phyloP scores from a whole-genome alignment of 768 basidiomycete species.

The Pisolithus marmoratus region DNA sequence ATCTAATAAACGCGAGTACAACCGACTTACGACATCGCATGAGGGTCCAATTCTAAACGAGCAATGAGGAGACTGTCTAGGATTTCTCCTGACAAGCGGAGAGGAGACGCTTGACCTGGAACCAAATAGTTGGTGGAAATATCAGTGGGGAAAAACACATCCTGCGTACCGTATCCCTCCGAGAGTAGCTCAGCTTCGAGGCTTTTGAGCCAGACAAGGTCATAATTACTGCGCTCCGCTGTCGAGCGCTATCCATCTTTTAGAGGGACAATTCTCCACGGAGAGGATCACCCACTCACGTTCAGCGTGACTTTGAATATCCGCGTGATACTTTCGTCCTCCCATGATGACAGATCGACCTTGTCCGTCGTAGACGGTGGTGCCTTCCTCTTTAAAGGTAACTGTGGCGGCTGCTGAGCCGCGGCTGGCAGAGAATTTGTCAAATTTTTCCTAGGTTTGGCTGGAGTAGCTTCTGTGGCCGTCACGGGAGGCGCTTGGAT shows the following conservation, averaged over 20 bases:
- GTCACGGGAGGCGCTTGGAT: conserved; percentile 26
- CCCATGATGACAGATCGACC: conserved; percentile 63
- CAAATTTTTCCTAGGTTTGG: conserved; percentile 30
- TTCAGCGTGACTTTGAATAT: conserved; percentile 77
- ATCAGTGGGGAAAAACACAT: neutral
- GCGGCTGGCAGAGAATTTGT: conserved; percentile 23
- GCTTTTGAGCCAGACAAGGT: conserved; percentile 78
- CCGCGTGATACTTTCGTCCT: conserved; percentile 57
- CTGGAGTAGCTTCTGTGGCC: conserved; percentile 20
- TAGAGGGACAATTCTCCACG: conserved; percentile 1
- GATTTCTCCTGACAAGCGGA: conserved; percentile 50
- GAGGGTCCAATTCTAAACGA: conserved; percentile 74
- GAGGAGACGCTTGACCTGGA: conserved; percentile 26
- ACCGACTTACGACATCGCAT: conserved; percentile 56
- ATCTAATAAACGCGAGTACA: conserved; percentile 3
- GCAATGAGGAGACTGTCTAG: conserved; percentile 79
- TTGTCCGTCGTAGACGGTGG: conserved; percentile 29
- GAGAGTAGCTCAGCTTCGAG: conserved; percentile 62
- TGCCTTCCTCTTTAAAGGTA: conserved; percentile 46
- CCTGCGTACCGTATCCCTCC: conserved; percentile 43
- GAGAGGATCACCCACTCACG: conserved; percentile 41
- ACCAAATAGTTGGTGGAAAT: neutral
- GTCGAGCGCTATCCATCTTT: conserved; percentile 41
- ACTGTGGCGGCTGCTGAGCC: conserved; percentile 27
- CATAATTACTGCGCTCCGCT: conserved; percentile 57